Percentiles rank a stretch among this genome's conserved stretches.
phyloP scores from a whole-genome alignment of 2,329 filamentous ascomycete species.

The Monascus ruber region DNA sequence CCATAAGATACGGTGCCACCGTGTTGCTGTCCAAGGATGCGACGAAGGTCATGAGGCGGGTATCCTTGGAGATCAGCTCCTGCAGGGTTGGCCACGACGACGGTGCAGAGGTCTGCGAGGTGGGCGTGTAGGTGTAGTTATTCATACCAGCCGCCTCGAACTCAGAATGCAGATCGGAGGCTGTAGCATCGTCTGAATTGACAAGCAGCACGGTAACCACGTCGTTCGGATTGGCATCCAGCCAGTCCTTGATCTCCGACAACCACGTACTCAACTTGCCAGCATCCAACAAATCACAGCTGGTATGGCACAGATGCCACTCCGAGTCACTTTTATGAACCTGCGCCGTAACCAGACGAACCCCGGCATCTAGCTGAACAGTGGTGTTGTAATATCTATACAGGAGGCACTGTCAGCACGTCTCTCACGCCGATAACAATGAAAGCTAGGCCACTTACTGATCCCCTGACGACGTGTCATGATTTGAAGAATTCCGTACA shows the following conservation, averaged over 20 bases:
- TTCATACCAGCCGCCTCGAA: conserved; percentile 51
- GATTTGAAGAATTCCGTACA: conserved; percentile 51
- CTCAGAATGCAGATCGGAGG: conserved; percentile 42
- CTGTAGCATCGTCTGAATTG: conserved; percentile 52
- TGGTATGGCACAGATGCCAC: conserved; percentile 60
- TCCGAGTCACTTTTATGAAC: conserved; percentile 51
- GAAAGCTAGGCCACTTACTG: conserved; percentile 41
- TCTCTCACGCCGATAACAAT: background rate
- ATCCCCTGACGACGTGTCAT: conserved; percentile 55
- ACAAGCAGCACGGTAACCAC: conserved; percentile 65
- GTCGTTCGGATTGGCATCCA: conserved; percentile 58
- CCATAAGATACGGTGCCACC: conserved; percentile 32
- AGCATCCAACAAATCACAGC: conserved; percentile 56
- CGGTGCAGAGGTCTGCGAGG: conserved; percentile 31
- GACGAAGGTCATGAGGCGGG: conserved; percentile 58
- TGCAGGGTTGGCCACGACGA: conserved; percentile 60
- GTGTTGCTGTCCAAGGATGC: conserved; percentile 35
- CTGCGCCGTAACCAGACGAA: conserved; percentile 61
- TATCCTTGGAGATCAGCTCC: conserved; percentile 52
- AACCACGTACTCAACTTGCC: conserved; percentile 57
- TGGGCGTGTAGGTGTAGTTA: conserved; percentile 49
- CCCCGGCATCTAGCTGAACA: conserved; percentile 56
- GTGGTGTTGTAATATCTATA: conserved; percentile 52
- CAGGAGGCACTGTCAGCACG: conserved; percentile 3
- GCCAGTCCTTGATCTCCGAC: conserved; percentile 52